Percentiles rank a stretch among this genome's conserved stretches.
Evolutionary conservation across 2,329 filamentous ascomycete species (phyloP).

Genomic region (Xylaria sp.): DNA sequence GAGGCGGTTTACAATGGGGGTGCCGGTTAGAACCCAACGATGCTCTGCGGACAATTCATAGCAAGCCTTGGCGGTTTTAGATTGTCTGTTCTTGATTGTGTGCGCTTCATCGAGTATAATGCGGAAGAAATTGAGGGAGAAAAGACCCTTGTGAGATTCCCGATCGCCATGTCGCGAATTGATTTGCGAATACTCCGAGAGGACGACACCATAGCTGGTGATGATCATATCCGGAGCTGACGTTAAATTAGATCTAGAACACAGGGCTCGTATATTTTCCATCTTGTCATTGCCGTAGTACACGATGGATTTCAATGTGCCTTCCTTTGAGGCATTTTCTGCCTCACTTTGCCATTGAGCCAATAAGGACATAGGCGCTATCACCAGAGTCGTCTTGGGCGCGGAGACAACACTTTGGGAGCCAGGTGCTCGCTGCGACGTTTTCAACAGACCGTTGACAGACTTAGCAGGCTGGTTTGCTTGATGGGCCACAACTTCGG

Average conservation of each 20-base stretch:
- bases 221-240: constrained; percentile 89
- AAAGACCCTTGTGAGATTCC: constrained; percentile 73
- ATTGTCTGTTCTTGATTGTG: constrained; percentile 85
- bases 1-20: constrained; percentile 93
- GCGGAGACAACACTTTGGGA: constrained; percentile 67
- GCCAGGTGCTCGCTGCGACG: constrained; percentile 53
- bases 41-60: constrained; percentile 86
- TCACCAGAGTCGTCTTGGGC: constrained; percentile 87
- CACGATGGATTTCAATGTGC: constrained; percentile 81
- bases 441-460: constrained; percentile 66
- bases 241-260: constrained; percentile 72
- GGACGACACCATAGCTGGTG: constrained; percentile 89
- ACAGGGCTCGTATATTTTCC: constrained; percentile 77
- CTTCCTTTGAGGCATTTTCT: constrained; percentile 83
- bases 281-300: constrained; percentile 92
- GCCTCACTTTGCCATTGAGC: constrained; percentile 97
- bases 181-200: constrained; percentile 86
- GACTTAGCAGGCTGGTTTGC: constrained; percentile 46
- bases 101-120: constrained; percentile 96
- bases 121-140: constrained; percentile 92
- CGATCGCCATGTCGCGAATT: constrained; percentile 69
- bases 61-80: constrained; percentile 93
- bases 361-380: constrained; percentile 97
- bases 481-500: constrained; percentile 53
- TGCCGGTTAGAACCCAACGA: constrained; percentile 92